Base-by-base conservation (phyloP, 768 basidiomycete species). In the Rubroboletus pulcherrimus region DNA sequence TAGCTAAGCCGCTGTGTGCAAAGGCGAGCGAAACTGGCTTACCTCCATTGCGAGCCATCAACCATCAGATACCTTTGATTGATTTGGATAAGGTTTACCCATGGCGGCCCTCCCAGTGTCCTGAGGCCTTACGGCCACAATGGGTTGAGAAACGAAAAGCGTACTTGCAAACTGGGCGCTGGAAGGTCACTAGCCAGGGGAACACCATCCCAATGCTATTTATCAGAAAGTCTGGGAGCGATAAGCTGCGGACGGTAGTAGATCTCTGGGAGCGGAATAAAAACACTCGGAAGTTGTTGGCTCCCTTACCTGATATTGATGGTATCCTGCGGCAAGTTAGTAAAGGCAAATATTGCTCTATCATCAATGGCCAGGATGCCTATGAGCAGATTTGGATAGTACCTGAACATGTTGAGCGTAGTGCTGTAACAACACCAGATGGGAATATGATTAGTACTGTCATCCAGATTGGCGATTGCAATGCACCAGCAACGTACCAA, bases 401-500 rank as follows among this genome's bases (percentile, higher is more conserved):
- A 0, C 43, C 41, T 0, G 63, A 65, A 3, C 55, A 66, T 11
- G 56, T 68, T 0, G 42, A 55, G 0, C 69, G 73, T 0, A 73
- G 71, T 0, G 69, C 73, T 0, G 76, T 81, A 1, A 63, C 74
- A 0, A 80, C 74, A 0, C 63, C 70, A 0, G 62, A 65, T 34
- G 77, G 79, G 0, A 76, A 73, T 0, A 75, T 73, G 54, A 33
- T 74, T 1, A 77, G 76, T 24, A 53, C 29, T 0, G 40, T 53
- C 0, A 56, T 56, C 1, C 4, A 54, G 11, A 53, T 57, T 2
- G 38, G 59, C 0, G 46, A 73, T 75, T 2, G 73, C 77, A 71
- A 80, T 76, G 53, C 74, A 0, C 77, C 75, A 0, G 65, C 75
- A 0, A 82, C 78, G 0, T 82, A 78, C 51, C 80, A 82, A 4